phyloP scores from a whole-genome alignment of 2,329 filamentous ascomycete genomes.

The Aspergillus alliaceus region DNA sequence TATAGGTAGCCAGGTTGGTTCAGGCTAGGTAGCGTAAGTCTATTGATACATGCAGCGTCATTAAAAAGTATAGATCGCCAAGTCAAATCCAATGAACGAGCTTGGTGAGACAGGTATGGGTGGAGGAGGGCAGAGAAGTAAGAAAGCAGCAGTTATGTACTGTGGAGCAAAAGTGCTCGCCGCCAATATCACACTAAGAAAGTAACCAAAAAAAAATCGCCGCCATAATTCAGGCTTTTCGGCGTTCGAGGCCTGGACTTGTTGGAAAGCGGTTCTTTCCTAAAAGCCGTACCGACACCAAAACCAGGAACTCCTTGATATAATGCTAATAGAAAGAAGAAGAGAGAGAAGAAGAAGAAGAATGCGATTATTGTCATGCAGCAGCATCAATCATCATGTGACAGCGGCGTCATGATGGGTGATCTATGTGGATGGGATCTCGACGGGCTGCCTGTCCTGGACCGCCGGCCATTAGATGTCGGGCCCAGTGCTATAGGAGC shows the following conservation, averaged over 20 bases:
- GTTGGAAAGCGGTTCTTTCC: not conserved
- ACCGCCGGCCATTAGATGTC: conserved; percentile 46
- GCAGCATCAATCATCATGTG: conserved; percentile 31
- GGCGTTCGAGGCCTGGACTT: not conserved
- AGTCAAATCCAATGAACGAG: conserved; percentile 1
- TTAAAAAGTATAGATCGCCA: conserved; percentile 14
- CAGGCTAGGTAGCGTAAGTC: conserved; percentile 4
- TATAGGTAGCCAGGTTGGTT: not conserved
- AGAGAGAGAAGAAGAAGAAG: conserved; percentile 10
- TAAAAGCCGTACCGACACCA: conserved; percentile 2
- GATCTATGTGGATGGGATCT: conserved; percentile 37
- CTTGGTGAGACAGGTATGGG: not conserved
- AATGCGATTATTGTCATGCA: conserved; percentile 14
- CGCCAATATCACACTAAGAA: not conserved
- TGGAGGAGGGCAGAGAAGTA: conserved; percentile 18
- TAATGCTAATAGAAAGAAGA: conserved; percentile 22
- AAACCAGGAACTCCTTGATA: conserved; percentile 21
- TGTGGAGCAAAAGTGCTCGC: not conserved
- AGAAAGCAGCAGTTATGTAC: conserved; percentile 2
- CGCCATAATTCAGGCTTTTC: not conserved
- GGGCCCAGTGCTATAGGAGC: conserved; percentile 54
- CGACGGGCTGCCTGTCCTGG: conserved; percentile 51
- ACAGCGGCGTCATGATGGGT: conserved; percentile 35
- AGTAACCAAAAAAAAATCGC: not conserved
- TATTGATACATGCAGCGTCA: conserved; percentile 17